phyloP scores from a whole-genome alignment of 2,329 filamentous ascomycete species.

The Juglanconis juglandina region DNA sequence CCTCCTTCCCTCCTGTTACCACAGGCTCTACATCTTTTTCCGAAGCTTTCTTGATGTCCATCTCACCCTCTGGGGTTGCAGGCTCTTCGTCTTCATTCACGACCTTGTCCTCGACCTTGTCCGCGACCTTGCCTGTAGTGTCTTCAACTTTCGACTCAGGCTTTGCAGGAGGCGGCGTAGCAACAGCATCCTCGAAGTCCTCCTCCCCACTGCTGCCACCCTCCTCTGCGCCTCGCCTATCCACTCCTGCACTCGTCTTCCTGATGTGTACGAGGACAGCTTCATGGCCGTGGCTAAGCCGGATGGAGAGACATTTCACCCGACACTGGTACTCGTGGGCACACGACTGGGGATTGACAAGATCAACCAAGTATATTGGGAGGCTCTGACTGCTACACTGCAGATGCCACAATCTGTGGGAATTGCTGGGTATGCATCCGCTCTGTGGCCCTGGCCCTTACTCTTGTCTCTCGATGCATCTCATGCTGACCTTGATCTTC shows the following conservation, averaged over 20 bases:
- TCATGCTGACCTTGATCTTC: conserved; percentile 5
- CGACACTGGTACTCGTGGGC: conserved; percentile 84
- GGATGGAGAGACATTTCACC: conserved; percentile 64
- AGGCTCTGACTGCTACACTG: conserved; percentile 79
- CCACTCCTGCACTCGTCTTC: conserved; percentile 42
- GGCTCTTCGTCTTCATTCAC: background rate
- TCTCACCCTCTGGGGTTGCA: background rate
- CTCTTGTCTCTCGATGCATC: background rate
- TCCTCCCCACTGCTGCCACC: conserved; percentile 21
- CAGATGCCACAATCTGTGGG: conserved; percentile 92
- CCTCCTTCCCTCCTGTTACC: background rate
- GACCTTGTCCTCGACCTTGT: background rate
- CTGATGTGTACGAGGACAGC: conserved; percentile 88
- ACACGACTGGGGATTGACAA: conserved; percentile 90
- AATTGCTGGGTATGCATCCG: conserved; percentile 71
- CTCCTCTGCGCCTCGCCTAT: conserved; percentile 16
- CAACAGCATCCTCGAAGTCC: conserved; percentile 27
- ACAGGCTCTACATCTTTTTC: background rate
- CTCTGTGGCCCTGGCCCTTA: background rate
- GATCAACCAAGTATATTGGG: conserved; percentile 91
- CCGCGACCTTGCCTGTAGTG: background rate
- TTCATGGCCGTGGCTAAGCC: conserved; percentile 75
- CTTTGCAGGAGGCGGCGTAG: conserved; percentile 5
- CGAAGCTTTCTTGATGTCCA: no score
- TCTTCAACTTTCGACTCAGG: background rate